A percentile compares a stretch with the other conserved stretches of the same genome.
phyloP scores from a whole-genome alignment of 1,284 basidiomycete genomes.

The Termitomyces sp. region DNA sequence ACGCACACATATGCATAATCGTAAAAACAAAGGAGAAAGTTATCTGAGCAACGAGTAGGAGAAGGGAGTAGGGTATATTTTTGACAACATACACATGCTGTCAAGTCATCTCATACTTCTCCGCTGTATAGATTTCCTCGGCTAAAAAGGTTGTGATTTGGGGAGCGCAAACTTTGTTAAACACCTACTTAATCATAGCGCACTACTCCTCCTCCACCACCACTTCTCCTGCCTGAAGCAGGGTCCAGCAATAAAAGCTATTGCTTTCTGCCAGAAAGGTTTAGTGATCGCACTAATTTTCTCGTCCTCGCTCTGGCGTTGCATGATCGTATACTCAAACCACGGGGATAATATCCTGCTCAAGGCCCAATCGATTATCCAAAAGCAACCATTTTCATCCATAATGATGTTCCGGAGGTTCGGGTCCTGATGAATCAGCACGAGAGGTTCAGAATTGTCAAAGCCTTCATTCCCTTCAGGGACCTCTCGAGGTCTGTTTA shows the following conservation, averaged over 20 bases:
- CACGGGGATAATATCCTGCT: constrained; percentile 23
- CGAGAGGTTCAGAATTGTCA: constrained; percentile 11
- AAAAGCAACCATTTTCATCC: constrained; percentile 18
- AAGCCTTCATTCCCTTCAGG: not conserved
- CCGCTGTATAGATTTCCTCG: not conserved
- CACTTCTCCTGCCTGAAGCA: not conserved
- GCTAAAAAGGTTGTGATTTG: not conserved
- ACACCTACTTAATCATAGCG: too few species aligned
- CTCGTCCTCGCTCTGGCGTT: not conserved
- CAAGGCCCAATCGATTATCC: constrained; percentile 24
- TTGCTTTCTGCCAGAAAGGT: not conserved
- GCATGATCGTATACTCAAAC: constrained; percentile 16
- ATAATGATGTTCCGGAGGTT: constrained; percentile 22
- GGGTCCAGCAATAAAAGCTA: not conserved
- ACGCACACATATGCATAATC: too few species aligned
- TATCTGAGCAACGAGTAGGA: too few species aligned
- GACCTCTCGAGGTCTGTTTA: not conserved
- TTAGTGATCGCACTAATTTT: not conserved
- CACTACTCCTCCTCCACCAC: not conserved
- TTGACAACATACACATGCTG: too few species aligned
- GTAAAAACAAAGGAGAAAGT: too few species aligned
- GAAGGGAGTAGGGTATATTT: too few species aligned
- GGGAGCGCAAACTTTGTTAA: not conserved
- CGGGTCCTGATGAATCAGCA: constrained; percentile 22
- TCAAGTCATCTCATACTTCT: too few species aligned